Percentiles rank a stretch among this genome's conserved stretches.
phyloP scores from a whole-genome alignment of 179 eudicot genomes.

The Sideroxylon spinosum region DNA sequence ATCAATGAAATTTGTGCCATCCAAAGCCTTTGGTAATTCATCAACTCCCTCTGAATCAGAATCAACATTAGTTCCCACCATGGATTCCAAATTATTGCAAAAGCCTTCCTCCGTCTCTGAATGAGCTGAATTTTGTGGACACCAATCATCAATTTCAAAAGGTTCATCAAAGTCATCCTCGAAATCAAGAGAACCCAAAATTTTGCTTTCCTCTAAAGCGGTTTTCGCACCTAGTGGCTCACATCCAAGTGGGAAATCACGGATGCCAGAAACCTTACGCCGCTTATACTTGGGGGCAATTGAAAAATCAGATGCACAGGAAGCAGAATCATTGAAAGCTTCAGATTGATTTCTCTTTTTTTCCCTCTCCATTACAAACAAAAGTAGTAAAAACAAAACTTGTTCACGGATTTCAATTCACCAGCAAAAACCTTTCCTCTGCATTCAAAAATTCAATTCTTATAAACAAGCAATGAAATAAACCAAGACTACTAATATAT shows the following conservation, averaged over 20 bases:
- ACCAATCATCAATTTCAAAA: not conserved
- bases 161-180: not conserved
- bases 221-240: not conserved
- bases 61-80: not conserved
- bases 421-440: not conserved
- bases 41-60: not conserved
- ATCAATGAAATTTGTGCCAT: too few species aligned
- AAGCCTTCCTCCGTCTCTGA: not conserved
- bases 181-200: not conserved
- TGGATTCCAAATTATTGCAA: not conserved
- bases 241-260: not conserved
- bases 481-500: not conserved
- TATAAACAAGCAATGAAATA: not conserved
- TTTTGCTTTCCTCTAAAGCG: not conserved
- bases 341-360: not conserved
- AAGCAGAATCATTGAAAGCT: not conserved
- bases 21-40: not conserved
- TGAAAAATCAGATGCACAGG: not conserved
- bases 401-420: not conserved
- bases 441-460: not conserved
- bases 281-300: not conserved
- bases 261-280: not conserved
- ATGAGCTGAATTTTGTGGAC: not conserved
- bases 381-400: not conserved
- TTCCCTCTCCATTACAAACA: conserved; percentile 1